Evolutionary conservation across 2,329 filamentous ascomycete genomes (phyloP).

Genomic region (Tetracladium maxilliforme): DNA sequence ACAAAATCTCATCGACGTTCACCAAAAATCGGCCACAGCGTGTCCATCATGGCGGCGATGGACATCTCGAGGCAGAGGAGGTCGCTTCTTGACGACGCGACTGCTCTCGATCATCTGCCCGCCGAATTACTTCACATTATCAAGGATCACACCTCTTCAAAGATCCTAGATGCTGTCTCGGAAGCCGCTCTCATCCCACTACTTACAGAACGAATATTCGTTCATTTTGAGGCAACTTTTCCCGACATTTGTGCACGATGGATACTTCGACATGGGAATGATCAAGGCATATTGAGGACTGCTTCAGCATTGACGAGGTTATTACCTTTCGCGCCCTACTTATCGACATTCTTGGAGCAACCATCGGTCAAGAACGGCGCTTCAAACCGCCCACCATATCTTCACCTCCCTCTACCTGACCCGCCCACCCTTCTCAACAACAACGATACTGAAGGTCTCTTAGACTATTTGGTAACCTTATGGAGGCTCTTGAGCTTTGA

Average conservation of each 20-base stretch:
- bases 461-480: no score
- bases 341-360: slow-evolving; percentile 57
- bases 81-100: slow-evolving; percentile 38
- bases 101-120: slow-evolving; percentile 45
- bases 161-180: slow-evolving; percentile 59
- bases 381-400: no score
- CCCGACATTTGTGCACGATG: slow-evolving; percentile 75
- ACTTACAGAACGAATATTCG: slow-evolving; percentile 60
- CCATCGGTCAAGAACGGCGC: no score
- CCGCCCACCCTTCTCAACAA: slow-evolving; percentile 13
- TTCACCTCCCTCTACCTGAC: slow-evolving; percentile 5
- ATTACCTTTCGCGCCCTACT: slow-evolving; percentile 67
- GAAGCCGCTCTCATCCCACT: slow-evolving; percentile 52
- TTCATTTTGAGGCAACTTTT: slow-evolving; percentile 60
- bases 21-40: slow-evolving; percentile 3
- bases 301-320: slow-evolving; percentile 67
- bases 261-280: slow-evolving; percentile 29
- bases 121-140: slow-evolving; percentile 55
- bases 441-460: no score
- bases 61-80: slow-evolving; percentile 38
- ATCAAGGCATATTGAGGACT: slow-evolving; percentile 17
- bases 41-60: slow-evolving; percentile 33
- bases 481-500: slow-evolving; percentile 72
- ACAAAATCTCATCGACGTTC: slow-evolving; percentile 5
- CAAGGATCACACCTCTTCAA: slow-evolving; percentile 43